A percentile compares a stretch with the other conserved stretches of the same genome.
Evolutionary conservation across 2,329 filamentous ascomycete species (phyloP).

Genomic region (Incumbomyces lentus): DNA sequence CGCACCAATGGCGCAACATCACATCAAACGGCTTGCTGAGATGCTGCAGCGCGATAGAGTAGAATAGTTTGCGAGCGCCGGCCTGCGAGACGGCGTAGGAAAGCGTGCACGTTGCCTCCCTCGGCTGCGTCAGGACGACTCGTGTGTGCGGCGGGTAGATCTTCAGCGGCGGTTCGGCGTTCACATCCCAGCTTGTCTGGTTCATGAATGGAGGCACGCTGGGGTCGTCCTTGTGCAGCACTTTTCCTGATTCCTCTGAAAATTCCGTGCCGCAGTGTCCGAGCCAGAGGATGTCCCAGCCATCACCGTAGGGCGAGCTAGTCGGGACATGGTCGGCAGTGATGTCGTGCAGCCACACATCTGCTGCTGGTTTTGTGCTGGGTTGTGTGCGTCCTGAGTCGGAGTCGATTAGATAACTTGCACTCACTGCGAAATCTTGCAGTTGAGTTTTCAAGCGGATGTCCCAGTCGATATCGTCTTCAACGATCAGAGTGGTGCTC

Average conservation of each 20-base stretch:
- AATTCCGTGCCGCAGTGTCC: conserved; percentile 34
- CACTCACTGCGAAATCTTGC: conserved; percentile 26
- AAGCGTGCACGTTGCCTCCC: conserved; percentile 27
- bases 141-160: conserved; percentile 28
- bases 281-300: conserved; percentile 44
- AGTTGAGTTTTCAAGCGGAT: conserved; percentile 41
- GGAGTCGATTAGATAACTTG: conserved; percentile 21
- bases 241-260: conserved; percentile 18
- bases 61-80: conserved; percentile 30
- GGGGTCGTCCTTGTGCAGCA: conserved; percentile 23
- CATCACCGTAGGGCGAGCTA: conserved; percentile 38
- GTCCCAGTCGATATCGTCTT: conserved; percentile 52
- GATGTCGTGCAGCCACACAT: too few relatives aligned
- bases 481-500: conserved; percentile 42
- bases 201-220: conserved; percentile 18
- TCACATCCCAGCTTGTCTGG: conserved; percentile 11
- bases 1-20: conserved; percentile 33
- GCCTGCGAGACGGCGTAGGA: conserved; percentile 30
- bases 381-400: too few relatives aligned
- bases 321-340: too few relatives aligned
- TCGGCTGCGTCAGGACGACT: conserved; percentile 26
- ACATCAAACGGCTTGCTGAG: conserved; percentile 31
- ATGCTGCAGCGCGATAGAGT: conserved; percentile 22
- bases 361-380: too few relatives aligned
- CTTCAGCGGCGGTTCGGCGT: conserved; percentile 8